These are phyloP conservation scores for Candida insectalens DNA, from an alignment of 805 yeast genomes.

Conservation along the genomic window DNA sequence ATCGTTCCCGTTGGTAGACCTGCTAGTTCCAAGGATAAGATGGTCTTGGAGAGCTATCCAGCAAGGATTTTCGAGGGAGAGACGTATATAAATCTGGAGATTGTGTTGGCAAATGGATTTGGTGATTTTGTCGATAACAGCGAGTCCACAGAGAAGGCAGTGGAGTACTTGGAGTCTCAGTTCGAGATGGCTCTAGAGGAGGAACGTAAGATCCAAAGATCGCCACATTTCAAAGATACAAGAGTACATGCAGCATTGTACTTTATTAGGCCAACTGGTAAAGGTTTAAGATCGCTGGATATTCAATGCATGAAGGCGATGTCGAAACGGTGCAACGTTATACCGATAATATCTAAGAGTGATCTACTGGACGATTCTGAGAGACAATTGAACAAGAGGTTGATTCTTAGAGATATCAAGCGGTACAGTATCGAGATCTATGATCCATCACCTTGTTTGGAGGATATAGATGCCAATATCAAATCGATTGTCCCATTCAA, in stretches of 20 bases:
- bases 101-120: conserved; percentile 64
- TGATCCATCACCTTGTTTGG: conserved; percentile 22
- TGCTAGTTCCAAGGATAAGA: conserved; percentile 18
- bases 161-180: conserved; percentile 68
- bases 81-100: conserved; percentile 45
- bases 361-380: conserved; percentile 62
- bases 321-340: conserved; percentile 60
- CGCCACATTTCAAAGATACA: conserved; percentile 38
- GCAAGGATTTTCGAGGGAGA: conserved; percentile 31
- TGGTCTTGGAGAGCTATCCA: conserved; percentile 22
- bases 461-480: conserved; percentile 15
- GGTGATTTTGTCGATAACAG: conserved; percentile 62
- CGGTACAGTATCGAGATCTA: conserved; percentile 16
- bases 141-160: conserved; percentile 48
- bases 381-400: conserved; percentile 29
- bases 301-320: conserved; percentile 60
- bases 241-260: conserved; percentile 82
- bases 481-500: conserved; percentile 65
- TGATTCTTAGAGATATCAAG: conserved; percentile 34
- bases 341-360: conserved; percentile 76
- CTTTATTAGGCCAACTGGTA: conserved; percentile 66
- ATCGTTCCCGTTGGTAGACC: conserved; percentile 31
- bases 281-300: conserved; percentile 58
- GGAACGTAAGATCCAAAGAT: conserved; percentile 53
- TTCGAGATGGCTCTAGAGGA: conserved; percentile 60